Percentiles rank a stretch among this genome's conserved stretches.
Evolutionary conservation across 768 basidiomycete species (phyloP).

Genomic region (Rhodotorula kratochvilovae): DNA sequence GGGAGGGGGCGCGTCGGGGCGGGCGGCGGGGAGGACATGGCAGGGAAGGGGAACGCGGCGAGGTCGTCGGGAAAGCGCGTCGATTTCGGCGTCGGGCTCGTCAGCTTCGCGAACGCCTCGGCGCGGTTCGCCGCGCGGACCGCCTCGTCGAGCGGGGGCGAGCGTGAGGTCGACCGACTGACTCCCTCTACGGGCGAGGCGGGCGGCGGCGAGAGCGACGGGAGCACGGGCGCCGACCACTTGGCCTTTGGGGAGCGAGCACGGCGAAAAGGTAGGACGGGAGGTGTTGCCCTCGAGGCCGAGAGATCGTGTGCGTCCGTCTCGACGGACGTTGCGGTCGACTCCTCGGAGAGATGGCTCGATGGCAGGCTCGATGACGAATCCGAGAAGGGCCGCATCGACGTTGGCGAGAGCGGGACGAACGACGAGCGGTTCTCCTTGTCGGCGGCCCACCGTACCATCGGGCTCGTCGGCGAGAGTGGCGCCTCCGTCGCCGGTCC

Average conservation of each 20-base stretch:
- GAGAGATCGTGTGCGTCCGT: neutral
- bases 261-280: neutral
- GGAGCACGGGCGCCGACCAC: neutral
- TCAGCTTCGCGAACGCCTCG: slow-evolving; percentile 29
- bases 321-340: neutral
- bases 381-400: neutral
- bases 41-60: slow-evolving; percentile 22
- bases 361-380: neutral
- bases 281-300: neutral
- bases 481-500: too few relatives aligned
- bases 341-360: neutral
- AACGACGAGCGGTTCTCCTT: slow-evolving; percentile 5
- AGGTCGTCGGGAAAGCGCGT: slow-evolving; percentile 17
- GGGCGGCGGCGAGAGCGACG: neutral
- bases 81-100: slow-evolving; percentile 12
- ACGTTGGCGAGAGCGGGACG: slow-evolving; percentile 6
- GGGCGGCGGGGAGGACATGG: neutral
- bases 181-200: neutral
- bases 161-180: neutral
- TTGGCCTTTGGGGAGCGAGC: neutral
- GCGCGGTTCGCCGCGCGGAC: neutral
- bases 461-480: slow-evolving; percentile 11
- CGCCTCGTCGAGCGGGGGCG: slow-evolving; percentile 4
- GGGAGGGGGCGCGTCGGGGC: neutral
- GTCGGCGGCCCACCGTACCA: slow-evolving; percentile 23